A percentile compares a stretch with the other conserved stretches of the same genome.
Evolutionary conservation across 2,329 filamentous ascomycete genomes (phyloP).

Genomic region (Whalleya microplaca): DNA sequence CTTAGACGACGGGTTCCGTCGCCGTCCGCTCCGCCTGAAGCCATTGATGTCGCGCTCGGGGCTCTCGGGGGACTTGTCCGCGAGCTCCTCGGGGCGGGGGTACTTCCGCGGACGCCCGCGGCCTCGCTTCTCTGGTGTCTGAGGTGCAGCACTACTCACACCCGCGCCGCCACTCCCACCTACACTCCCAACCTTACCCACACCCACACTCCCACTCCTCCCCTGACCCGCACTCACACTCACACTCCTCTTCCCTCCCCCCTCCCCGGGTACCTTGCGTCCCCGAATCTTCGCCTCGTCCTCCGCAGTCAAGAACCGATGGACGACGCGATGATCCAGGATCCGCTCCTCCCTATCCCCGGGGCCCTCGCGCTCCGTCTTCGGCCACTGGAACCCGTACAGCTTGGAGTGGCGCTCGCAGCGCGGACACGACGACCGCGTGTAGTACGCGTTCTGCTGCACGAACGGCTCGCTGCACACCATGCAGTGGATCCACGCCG

Average conservation of each 20-base stretch:
- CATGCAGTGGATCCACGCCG: conserved; percentile 86
- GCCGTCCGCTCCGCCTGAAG: conserved; percentile 25
- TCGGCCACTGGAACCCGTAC: conserved; percentile 95
- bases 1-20: conserved; percentile 27
- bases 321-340: conserved; percentile 83
- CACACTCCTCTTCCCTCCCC: too few relatives aligned
- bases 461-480: conserved; percentile 84
- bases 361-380: conserved; percentile 81
- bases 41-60: conserved; percentile 16
- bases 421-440: conserved; percentile 81
- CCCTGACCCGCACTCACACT: too few relatives aligned
- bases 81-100: background rate
- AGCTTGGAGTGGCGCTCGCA: conserved; percentile 96
- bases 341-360: conserved; percentile 73
- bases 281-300: conserved; percentile 65
- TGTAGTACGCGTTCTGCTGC: conserved; percentile 86
- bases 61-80: conserved; percentile 10
- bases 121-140: conserved; percentile 24
- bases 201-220: too few relatives aligned
- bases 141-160: too few relatives aligned
- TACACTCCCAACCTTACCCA: too few relatives aligned
- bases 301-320: conserved; percentile 77
- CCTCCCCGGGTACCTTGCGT: too few relatives aligned
- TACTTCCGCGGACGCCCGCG: conserved; percentile 31
- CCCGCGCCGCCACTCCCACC: too few relatives aligned